phyloP scores from a whole-genome alignment of 139 green algal genomes.

The Asterochloris erici region DNA sequence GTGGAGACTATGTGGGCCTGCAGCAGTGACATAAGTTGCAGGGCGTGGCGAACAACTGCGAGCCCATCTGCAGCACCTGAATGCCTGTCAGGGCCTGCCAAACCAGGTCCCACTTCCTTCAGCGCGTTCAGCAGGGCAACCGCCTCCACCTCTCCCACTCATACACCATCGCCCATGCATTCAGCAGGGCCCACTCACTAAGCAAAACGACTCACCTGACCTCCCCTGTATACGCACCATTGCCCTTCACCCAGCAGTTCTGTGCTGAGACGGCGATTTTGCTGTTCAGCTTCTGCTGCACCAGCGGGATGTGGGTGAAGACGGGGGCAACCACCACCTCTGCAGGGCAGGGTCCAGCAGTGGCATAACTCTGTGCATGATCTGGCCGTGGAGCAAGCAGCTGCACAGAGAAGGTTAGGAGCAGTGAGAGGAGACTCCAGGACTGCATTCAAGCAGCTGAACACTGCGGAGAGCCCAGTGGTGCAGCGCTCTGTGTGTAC shows the following conservation, averaged over 20 bases:
- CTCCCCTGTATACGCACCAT: conserved; percentile 94
- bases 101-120: no score
- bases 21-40: no score
- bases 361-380: neutral
- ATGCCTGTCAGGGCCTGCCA: no score
- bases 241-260: conserved; percentile 84
- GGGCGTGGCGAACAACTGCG: no score
- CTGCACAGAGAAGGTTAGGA: neutral
- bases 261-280: conserved; percentile 76
- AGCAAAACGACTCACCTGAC: neutral
- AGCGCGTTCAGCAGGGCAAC: no score
- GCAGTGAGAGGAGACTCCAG: neutral
- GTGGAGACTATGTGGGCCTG: no score
- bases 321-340: conserved; percentile 18
- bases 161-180: no score
- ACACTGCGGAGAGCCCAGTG: neutral
- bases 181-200: no score
- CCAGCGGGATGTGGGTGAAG: conserved; percentile 13
- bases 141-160: no score
- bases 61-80: no score
- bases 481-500: neutral
- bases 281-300: conserved; percentile 41
- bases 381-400: neutral
- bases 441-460: neutral
- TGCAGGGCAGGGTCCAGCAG: neutral